Evolutionary conservation across 345 rosid genomes (phyloP), one percentile per base, ranked within the genome.

Genomic region (Euclidium syriacum): DNA sequence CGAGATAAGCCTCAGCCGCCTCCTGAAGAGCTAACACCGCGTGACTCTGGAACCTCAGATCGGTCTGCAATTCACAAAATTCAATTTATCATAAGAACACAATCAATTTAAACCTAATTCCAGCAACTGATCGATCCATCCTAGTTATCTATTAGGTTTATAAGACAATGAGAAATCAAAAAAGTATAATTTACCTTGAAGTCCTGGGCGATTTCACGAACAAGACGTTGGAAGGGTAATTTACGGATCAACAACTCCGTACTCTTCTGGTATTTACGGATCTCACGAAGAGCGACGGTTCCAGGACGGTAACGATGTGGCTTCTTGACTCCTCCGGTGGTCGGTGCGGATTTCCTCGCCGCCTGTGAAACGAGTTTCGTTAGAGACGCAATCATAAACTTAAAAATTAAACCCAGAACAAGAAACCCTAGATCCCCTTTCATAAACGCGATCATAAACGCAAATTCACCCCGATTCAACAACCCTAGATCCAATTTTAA

Each of bases 1-100:
- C 95, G 0, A 87, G 75, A 16, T 85, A 87, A 0, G 95, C 95
- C 58, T 87, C 95, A 0, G 88, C 95, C 12, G 75, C 75, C 59
- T 71, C 75, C 1, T 71, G 75, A 5, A 71, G 70, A 0, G 75
- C 75, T 6, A 63, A 40, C 1, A 71, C 75, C 0, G 75, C 75
- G 32, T 71, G 75, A 4, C 75, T 71, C 70, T 71, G 75, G 11
- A 71, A 71, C 53, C 70, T 63, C 53, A 71, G 48, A 64, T 71
- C 75, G 10, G 70, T 63, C 75, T 68, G 59, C 52, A 58, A 17
- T 20, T 16, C 34, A 30, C 43, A 16, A 22, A n/a, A n/a, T 8
- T 4, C 17, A 29, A 19, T 22, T 12, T 5, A 29, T 29, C 33
- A 29, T 5, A 6, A 17, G 7, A 51, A 29, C n/a, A 27, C 20